These are phyloP conservation scores for Apiospora rasikravindrae DNA, from an alignment of 2,329 filamentous ascomycete genomes.

Conservation along the genomic window DNA sequence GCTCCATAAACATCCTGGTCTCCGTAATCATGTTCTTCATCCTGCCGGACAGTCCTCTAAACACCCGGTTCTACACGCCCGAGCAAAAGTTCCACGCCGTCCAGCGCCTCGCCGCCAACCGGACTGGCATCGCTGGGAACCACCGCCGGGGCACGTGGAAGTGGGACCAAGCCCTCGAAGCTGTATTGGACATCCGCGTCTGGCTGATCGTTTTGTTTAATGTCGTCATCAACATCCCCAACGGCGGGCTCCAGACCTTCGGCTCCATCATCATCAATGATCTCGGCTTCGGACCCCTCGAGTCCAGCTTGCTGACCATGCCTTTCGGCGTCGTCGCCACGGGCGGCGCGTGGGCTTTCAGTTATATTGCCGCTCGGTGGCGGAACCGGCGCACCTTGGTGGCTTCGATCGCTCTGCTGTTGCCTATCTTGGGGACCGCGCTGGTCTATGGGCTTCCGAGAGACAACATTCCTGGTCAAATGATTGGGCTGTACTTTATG, in stretches of 20 bases:
- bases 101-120: slow-evolving; percentile 42
- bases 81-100: slow-evolving; percentile 37
- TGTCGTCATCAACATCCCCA: slow-evolving; percentile 37
- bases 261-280: slow-evolving; percentile 35
- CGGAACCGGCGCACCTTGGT: slow-evolving; percentile 30
- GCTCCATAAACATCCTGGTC: slow-evolving; percentile 37
- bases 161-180: slow-evolving; percentile 37
- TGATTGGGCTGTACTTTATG: slow-evolving; percentile 46
- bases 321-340: slow-evolving; percentile 32
- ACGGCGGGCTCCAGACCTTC: slow-evolving; percentile 36
- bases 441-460: slow-evolving; percentile 30
- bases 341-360: slow-evolving; percentile 30
- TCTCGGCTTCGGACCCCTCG: slow-evolving; percentile 30
- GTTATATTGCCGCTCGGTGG: slow-evolving; percentile 31
- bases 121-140: slow-evolving; percentile 40
- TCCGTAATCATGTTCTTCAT: slow-evolving; percentile 35
- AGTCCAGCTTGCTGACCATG: slow-evolving; percentile 32
- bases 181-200: slow-evolving; percentile 32
- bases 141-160: slow-evolving; percentile 31
- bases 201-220: slow-evolving; percentile 38
- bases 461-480: slow-evolving; percentile 43
- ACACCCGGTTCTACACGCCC: slow-evolving; percentile 39
- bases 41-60: slow-evolving; percentile 44
- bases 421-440: slow-evolving; percentile 32
- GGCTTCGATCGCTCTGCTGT: slow-evolving; percentile 28